Percentiles rank a stretch among this genome's conserved stretches.
Evolutionary conservation across 2,329 filamentous ascomycete species (phyloP).

Genomic region (Hypoxylon sp.): DNA sequence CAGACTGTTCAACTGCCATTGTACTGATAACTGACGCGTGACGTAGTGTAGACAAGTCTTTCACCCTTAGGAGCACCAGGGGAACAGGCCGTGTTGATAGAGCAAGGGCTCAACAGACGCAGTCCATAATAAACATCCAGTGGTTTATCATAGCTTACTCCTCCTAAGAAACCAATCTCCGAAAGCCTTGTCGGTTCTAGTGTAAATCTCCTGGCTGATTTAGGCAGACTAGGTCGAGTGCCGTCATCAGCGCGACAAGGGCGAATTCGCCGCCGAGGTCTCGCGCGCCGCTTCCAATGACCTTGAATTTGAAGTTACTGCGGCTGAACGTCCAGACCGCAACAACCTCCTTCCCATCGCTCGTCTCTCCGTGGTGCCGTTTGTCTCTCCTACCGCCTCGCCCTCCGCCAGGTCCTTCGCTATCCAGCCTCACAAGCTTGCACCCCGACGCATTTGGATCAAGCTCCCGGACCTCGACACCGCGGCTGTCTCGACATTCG

Average conservation of each 20-base stretch:
- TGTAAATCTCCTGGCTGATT: background rate
- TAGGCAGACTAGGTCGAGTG: background rate
- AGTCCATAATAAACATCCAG: background rate
- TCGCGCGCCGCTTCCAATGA: conserved; percentile 32
- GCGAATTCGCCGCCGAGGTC: conserved; percentile 33
- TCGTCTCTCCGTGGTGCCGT: conserved; percentile 11
- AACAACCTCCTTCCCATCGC: conserved; percentile 41
- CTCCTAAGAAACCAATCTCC: background rate
- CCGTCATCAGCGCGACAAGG: conserved; percentile 30
- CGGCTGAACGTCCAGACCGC: conserved; percentile 31
- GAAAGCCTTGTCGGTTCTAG: background rate
- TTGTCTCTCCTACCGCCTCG: background rate
- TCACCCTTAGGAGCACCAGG: no score
- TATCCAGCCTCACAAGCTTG: conserved; percentile 39
- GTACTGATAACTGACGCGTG: background rate
- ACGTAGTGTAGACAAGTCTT: background rate
- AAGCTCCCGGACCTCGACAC: conserved; percentile 35
- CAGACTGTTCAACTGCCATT: background rate
- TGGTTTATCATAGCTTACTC: background rate
- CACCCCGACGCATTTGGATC: conserved; percentile 23
- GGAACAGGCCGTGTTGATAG: no score
- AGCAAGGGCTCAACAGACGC: background rate
- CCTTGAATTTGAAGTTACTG: conserved; percentile 32
- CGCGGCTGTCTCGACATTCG: conserved; percentile 40
- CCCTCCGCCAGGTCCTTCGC: conserved; percentile 8